Evolutionary conservation across 2,329 filamentous ascomycete species (phyloP), one percentile per base, ranked within the genome.

Genomic region (Lanzia echinophila): DNA sequence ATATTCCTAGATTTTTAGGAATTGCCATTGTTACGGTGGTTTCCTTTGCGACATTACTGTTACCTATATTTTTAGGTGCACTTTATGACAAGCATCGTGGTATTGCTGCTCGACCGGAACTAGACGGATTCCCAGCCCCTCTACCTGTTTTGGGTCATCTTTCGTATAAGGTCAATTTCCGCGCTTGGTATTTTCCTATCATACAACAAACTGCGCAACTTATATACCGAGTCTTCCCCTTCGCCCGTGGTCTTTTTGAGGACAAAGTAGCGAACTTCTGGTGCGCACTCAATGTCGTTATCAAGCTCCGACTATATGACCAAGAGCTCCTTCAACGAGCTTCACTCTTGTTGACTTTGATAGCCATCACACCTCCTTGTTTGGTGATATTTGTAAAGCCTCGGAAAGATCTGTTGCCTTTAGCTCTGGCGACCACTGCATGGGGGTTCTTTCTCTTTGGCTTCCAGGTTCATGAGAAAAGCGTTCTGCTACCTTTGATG

Each of bases 251-350:
- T 3, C 74, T 99, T 6, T 99, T 97, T 65, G 95, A 99, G 72
- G 94, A 97, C 74, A 99, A 99, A 71, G 95, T 99, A 19, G 94
- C 94, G 65, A 99, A 99, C 68, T 87, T 96, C 65, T 99, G 94
- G 94, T 99, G 94, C 68, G 86, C 90, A 4, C 77, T 92, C 53
- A 95, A 97, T 68, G 86, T 94, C 1, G 78, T 95, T 53, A 78
- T 96, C 73, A 99, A 99, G 72, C 81, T 99, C 36, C 81, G 87
- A 58, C 74, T 81, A 17, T 94, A 90, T 61, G 83, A 88, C 1
- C 71, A 82, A 2, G 77, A 79, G 7, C 69, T 90, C 6, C 80
- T 99, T 31, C 90, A 95, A 67, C 82, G 82, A 50, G 81, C 83
- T 1, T 89, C 94, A 2, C 77, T 96, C 1, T 73, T 79, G 1